These are phyloP conservation scores for Cyanidiococcus yangmingshanensis DNA, from an alignment of 23 red algal species.

Conservation along the genomic window DNA sequence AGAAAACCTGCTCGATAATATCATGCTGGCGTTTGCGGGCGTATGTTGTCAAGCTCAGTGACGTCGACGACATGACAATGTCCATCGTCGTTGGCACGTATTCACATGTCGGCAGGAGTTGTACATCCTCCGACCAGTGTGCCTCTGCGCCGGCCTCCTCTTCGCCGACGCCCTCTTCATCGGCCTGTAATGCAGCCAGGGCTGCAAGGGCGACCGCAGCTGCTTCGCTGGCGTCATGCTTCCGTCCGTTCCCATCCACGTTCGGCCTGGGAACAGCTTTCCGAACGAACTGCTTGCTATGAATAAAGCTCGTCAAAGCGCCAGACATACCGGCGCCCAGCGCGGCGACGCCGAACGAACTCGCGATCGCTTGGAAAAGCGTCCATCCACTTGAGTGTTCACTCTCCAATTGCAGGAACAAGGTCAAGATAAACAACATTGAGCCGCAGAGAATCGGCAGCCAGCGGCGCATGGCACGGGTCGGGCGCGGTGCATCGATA, in stretches of 20 bases:
- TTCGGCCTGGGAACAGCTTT: not conserved
- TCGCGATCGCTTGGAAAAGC: conserved; percentile 37
- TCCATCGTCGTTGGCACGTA: conserved; percentile 12
- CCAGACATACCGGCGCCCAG: conserved; percentile 42
- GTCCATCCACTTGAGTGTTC: conserved; percentile 25
- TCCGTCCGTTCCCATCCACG: not conserved
- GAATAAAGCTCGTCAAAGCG: conserved; percentile 50
- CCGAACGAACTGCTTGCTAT: conserved; percentile 11
- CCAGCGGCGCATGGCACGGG: conserved; percentile 47
- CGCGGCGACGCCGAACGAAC: conserved; percentile 47
- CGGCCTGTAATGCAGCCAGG: not conserved
- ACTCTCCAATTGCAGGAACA: conserved; percentile 38
- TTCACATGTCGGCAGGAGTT: conserved; percentile 11
- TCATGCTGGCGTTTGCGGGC: conserved; percentile 36
- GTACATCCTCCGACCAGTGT: not conserved
- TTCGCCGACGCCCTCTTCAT: not conserved
- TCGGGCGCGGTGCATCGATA: conserved; percentile 51
- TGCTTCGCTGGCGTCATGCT: not conserved
- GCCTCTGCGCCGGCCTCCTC: not conserved
- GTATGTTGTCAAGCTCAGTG: not conserved
- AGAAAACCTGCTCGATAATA: conserved; percentile 85
- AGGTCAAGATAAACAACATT: conserved; percentile 56
- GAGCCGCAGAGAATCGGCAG: conserved; percentile 51
- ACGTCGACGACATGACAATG: not conserved
- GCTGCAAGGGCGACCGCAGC: conserved; percentile 3